Percentiles rank a stretch among this genome's conserved stretches.
These are phyloP conservation scores for Apocynum venetum DNA, from an alignment of 257 asterid genomes.

Conservation along the genomic window DNA sequence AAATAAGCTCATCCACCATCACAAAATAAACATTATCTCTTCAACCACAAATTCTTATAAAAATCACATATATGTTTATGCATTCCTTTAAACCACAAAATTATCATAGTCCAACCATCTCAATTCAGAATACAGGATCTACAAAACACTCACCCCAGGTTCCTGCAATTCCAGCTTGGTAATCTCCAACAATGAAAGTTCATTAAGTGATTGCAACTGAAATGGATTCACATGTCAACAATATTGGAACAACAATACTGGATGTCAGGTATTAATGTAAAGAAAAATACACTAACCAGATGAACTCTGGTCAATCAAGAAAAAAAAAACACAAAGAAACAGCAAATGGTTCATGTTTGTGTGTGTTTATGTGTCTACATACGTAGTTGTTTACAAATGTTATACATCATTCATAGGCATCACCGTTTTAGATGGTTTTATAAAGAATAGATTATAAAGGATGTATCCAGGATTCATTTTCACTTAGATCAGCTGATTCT, in stretches of 20 bases:
- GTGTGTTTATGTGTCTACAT: background rate
- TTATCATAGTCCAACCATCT: background rate
- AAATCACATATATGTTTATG: background rate
- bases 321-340: background rate
- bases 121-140: background rate
- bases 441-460: background rate
- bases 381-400: background rate
- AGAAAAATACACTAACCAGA: background rate
- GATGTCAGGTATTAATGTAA: background rate
- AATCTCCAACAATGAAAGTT: slow-evolving; percentile 57
- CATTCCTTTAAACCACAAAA: background rate
- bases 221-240: slow-evolving; percentile 12
- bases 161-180: slow-evolving; percentile 43
- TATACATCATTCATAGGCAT: background rate
- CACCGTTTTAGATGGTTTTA: background rate
- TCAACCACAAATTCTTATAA: background rate
- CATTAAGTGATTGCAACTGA: slow-evolving; percentile 75
- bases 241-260: background rate
- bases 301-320: background rate
- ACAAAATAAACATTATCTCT: background rate
- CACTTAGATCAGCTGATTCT: background rate
- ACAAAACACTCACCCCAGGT: slow-evolving; percentile 36
- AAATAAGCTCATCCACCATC: background rate
- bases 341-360: background rate
- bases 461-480: background rate